phyloP scores from a whole-genome alignment of 805 yeast species.

The Metschnikowia picachoensis region DNA sequence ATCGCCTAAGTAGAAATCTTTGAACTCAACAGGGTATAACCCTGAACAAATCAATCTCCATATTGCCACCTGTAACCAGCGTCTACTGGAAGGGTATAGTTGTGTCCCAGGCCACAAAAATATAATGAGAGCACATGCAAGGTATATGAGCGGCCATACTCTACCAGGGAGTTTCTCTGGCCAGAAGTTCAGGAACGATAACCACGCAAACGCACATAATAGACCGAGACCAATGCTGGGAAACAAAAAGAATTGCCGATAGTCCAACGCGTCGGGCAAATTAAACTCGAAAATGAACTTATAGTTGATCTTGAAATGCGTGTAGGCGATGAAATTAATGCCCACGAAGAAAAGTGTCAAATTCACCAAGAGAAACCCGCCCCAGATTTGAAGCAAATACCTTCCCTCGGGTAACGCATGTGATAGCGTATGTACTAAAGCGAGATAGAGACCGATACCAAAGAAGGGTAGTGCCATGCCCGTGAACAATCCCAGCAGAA shows the following conservation, averaged over 20 bases:
- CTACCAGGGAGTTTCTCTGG: conserved; percentile 55
- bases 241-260: conserved; percentile 58
- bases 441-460: conserved; percentile 52
- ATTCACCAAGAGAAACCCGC: conserved; percentile 70
- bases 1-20: conserved; percentile 93
- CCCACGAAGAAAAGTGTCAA: conserved; percentile 64
- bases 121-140: conserved; percentile 47
- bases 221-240: conserved; percentile 58
- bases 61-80: conserved; percentile 70
- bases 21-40: conserved; percentile 88
- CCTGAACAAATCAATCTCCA: conserved; percentile 80
- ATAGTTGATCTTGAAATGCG: conserved; percentile 73
- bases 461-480: conserved; percentile 73
- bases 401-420: conserved; percentile 51
- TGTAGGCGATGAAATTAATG: conserved; percentile 70
- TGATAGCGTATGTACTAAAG: conserved; percentile 35
- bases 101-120: conserved; percentile 61
- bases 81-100: conserved; percentile 58
- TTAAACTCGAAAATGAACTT: conserved; percentile 89
- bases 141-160: conserved; percentile 77
- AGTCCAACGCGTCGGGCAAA: conserved; percentile 61
- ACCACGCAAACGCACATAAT: conserved; percentile 63
- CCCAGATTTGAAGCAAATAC: conserved; percentile 83
- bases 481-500: conserved; percentile 59
- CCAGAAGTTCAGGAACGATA: conserved; percentile 71